Percentiles rank a stretch among this genome's conserved stretches.
Conservation (phyloP, 768 basidiomycete genomes). For the Russula virescens region DNA sequence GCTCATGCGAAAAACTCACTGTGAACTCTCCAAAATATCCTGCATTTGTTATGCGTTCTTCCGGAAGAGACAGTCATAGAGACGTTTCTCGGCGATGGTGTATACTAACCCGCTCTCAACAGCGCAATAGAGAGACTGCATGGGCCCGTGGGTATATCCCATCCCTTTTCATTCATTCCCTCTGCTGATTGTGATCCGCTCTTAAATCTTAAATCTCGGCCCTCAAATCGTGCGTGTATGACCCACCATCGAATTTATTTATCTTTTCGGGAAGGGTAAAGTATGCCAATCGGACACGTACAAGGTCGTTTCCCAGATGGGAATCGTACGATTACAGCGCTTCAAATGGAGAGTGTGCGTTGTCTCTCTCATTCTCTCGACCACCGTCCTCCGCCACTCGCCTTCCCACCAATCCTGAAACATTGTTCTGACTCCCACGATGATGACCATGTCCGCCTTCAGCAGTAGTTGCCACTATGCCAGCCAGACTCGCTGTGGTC, state of each 20-base stretch:
- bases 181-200: no score
- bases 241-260: conserved; percentile 48
- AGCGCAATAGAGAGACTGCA: conserved; percentile 70
- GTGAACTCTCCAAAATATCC: conserved; percentile 1
- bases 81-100: conserved; percentile 84
- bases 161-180: conserved; percentile 9
- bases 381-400: no score
- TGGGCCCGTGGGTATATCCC: conserved; percentile 74
- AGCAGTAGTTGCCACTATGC: no score
- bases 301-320: conserved; percentile 32
- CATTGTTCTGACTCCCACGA: no score
- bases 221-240: no score
- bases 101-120: conserved; percentile 84
- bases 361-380: not conserved
- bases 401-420: no score
- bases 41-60: conserved; percentile 89
- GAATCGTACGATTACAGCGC: conserved; percentile 50
- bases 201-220: no score
- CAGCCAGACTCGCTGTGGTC: no score
- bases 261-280: no score
- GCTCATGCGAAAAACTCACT: no score
- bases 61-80: conserved; percentile 81
- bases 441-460: no score
- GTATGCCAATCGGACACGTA: conserved; percentile 67
- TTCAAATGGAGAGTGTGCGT: conserved; percentile 98